These are phyloP conservation scores for Diversispora epigaea DNA, from an alignment of 192 early-diverging fungal genomes.

Conservation along the genomic window DNA sequence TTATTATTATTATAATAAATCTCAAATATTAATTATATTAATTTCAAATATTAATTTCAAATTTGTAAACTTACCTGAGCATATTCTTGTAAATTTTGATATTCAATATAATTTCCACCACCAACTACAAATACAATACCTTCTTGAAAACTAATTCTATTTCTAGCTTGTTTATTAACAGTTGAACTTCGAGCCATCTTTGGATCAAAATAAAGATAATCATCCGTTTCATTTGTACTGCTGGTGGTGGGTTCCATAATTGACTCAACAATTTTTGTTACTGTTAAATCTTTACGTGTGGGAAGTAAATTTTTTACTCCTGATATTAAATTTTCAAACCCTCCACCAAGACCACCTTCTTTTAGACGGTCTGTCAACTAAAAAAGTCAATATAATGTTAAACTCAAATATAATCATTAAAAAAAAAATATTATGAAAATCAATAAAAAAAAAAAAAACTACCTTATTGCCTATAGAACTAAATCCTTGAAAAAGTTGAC, in stretches of 20 bases:
- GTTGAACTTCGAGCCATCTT: constrained; percentile 56
- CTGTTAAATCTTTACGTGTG: constrained; percentile 81
- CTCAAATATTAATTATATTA: neutral
- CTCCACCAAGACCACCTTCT: constrained; percentile 67
- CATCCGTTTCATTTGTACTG: constrained; percentile 62
- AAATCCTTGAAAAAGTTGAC: constrained; percentile 60
- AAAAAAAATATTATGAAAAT: neutral
- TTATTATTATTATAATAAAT: neutral
- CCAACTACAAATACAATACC: constrained; percentile 98
- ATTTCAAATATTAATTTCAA: neutral
- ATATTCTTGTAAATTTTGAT: constrained; percentile 92
- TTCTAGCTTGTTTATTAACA: constrained; percentile 49
- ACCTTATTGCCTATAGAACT: constrained; percentile 72
- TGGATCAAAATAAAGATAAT: constrained; percentile 90
- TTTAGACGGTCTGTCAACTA: constrained; percentile 70
- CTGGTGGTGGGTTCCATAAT: constrained; percentile 73
- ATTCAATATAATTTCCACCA: constrained; percentile 98
- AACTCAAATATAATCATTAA: neutral
- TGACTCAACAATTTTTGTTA: constrained; percentile 80
- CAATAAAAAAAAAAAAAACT: constrained; percentile 22
- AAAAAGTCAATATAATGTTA: neutral
- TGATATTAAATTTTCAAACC: constrained; percentile 72
- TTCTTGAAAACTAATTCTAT: constrained; percentile 69
- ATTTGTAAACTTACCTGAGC: constrained; percentile 57
- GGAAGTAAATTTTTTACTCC: constrained; percentile 96